Evolutionary conservation across 129 eudicot species (phyloP).

Genomic region (Pseudognaphalium luteoalbum): DNA sequence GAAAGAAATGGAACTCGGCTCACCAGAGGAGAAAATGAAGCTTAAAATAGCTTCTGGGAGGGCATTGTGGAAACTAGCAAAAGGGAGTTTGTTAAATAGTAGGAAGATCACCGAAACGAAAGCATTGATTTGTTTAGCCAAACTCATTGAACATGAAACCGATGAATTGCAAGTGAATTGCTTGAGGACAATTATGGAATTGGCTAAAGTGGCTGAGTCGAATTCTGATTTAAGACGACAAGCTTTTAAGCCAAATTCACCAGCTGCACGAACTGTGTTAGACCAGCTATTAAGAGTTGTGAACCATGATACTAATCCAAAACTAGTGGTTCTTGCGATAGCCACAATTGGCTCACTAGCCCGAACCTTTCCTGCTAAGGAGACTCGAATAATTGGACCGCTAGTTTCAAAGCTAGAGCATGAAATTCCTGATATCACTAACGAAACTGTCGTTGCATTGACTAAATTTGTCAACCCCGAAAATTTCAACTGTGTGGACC

Average conservation of each 20-base stretch:
- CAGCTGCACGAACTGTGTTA: constrained; percentile 67
- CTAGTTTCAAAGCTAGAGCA: constrained; percentile 53
- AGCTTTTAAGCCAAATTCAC: constrained; percentile 62
- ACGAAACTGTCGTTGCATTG: constrained; percentile 59
- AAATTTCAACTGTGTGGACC: constrained; percentile 58
- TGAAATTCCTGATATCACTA: constrained; percentile 38
- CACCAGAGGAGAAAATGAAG: constrained; percentile 56
- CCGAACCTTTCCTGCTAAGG: constrained; percentile 75
- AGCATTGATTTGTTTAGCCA: constrained; percentile 65
- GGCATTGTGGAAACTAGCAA: constrained; percentile 58
- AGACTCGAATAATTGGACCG: constrained; percentile 60
- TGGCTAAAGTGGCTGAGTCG: constrained; percentile 64
- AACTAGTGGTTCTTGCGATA: constrained; percentile 50
- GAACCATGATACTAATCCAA: constrained; percentile 40
- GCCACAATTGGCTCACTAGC: constrained; percentile 72
- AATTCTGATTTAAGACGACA: constrained; percentile 59
- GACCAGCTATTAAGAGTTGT: constrained; percentile 65
- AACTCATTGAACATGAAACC: constrained; percentile 53
- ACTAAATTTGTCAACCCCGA: constrained; percentile 60
- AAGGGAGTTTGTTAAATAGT: constrained; percentile 58
- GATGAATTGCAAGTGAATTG: constrained; percentile 58
- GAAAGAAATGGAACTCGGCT: constrained; percentile 48
- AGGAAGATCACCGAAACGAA: constrained; percentile 68
- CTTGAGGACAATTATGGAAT: constrained; percentile 70
- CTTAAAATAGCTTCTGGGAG: constrained; percentile 54